Evolutionary conservation across 805 yeast species (phyloP), one percentile per base, ranked within the genome.

Genomic region (Candida palmyrensis): DNA sequence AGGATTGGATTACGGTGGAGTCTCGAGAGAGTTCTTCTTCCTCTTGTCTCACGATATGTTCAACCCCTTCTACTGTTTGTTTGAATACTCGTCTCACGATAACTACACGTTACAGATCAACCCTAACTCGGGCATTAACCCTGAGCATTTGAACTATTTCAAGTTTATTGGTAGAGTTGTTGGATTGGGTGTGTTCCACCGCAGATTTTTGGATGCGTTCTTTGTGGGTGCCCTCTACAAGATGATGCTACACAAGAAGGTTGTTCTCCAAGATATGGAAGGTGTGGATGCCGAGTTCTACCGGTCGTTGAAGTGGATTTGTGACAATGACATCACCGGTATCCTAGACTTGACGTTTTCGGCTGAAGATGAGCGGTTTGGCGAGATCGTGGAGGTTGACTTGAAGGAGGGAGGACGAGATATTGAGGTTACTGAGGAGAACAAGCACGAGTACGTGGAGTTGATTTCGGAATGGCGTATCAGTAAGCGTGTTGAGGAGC

Each of bases 1-100:
- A 70, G 99, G 98, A 61, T 75, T 92, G 51, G 99, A 92, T 69
- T 92, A 92, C 57, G 99, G 99, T 73, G 99, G 99, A 57, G 97
- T 92, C 42, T 87, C 97, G 19, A 77, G 99, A 68, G 99, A 92
- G 62, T 92, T 87, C 61, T 92, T 92, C 81, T 92, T 89, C 66
- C 72, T 89, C 55, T 71, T 92, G 45, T 89, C 97, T 3, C 98
- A 92, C 57, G 97, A 92, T 62, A 92, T 92, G 96, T 92, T 92
- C 62, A 89, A 92, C 57, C 99, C 99, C 42, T 86, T 89, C 60
- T 92, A 92, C 61, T 90, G 99, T 66, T 68, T 92, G 51, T 92
- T 92, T 58, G 97, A 92, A 64, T 92, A 92, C 61, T 88, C 97
- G 12, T 94, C 97, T 23, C 95, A 89, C 63, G 99, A 92, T 66